These are phyloP conservation scores for Didymella pinodella DNA, from an alignment of 2,329 filamentous ascomycete species.

Conservation along the genomic window DNA sequence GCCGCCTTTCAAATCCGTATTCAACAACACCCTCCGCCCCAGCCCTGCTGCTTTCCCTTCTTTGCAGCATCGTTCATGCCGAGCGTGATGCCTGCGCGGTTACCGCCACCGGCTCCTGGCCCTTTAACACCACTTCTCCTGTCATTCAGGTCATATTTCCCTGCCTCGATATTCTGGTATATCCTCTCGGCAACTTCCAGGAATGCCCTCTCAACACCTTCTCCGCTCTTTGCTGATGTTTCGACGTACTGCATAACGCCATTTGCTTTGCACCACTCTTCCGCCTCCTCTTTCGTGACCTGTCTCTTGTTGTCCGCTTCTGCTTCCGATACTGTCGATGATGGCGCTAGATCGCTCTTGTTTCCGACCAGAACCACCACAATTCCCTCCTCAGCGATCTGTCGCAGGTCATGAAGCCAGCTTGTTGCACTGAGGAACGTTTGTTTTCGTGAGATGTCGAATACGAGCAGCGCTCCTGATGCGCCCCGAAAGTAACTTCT, in stretches of 20 bases:
- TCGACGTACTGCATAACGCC: slow-evolving; percentile 93
- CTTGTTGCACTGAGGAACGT: slow-evolving; percentile 90
- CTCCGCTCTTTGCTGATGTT: slow-evolving; percentile 93
- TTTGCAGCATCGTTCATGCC: slow-evolving; percentile 53
- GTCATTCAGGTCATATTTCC: slow-evolving; percentile 93
- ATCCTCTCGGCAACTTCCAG: slow-evolving; percentile 93
- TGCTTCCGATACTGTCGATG: slow-evolving; percentile 48
- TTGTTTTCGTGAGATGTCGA: slow-evolving; percentile 85
- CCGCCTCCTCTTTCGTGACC: slow-evolving; percentile 82
- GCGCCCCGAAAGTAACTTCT: slow-evolving; percentile 91
- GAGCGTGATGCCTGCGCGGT: slow-evolving; percentile 54
- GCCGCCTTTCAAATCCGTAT: no score
- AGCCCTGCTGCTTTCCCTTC: slow-evolving; percentile 45
- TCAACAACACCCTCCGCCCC: slow-evolving; percentile 45
- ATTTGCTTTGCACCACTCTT: slow-evolving; percentile 86
- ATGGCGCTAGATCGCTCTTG: slow-evolving; percentile 80
- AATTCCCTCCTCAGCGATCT: slow-evolving; percentile 95
- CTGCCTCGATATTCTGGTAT: slow-evolving; percentile 95
- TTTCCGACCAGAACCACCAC: slow-evolving; percentile 95
- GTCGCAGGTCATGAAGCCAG: slow-evolving; percentile 92
- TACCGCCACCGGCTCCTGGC: slow-evolving; percentile 59
- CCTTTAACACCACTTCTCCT: slow-evolving; percentile 88
- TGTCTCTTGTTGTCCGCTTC: slow-evolving; percentile 71
- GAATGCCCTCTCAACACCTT: slow-evolving; percentile 92
- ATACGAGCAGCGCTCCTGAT: slow-evolving; percentile 82